Evolutionary conservation across 345 rosid genomes (phyloP).

Genomic region (Dovyalis caffra): DNA sequence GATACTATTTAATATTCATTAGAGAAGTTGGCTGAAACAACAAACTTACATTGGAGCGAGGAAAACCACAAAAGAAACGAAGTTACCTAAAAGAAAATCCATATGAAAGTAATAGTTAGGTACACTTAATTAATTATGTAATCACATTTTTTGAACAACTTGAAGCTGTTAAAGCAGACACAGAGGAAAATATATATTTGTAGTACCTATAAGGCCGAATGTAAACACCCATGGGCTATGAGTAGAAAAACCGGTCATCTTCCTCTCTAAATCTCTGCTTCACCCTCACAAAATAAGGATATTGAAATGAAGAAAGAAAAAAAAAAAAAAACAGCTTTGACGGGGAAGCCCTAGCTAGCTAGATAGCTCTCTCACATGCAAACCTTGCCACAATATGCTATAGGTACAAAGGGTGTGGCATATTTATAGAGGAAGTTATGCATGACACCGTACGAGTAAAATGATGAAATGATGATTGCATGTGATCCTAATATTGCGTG

Average conservation of each 20-base stretch:
- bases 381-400: background rate
- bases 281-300: background rate
- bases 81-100: conserved; percentile 26
- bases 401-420: background rate
- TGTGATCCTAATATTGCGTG: conserved; percentile 9
- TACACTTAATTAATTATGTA: background rate
- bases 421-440: conserved; percentile 12
- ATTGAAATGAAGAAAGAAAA: background rate
- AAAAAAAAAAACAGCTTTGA: background rate
- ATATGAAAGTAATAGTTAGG: background rate
- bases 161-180: background rate
- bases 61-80: conserved; percentile 33
- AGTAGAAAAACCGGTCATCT: conserved; percentile 22
- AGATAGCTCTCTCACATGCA: background rate
- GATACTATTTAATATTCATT: background rate
- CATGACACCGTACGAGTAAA: background rate
- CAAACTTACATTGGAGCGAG: conserved; percentile 40
- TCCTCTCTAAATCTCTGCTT: background rate
- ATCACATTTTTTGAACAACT: background rate
- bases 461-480: background rate
- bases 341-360: conserved; percentile 7
- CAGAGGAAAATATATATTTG: background rate
- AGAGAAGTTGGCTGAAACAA: background rate
- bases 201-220: conserved; percentile 35
- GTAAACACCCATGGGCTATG: conserved; percentile 21